Conservation (phyloP, 2,329 filamentous ascomycete genomes). For the Aspergillus brasiliensis region DNA sequence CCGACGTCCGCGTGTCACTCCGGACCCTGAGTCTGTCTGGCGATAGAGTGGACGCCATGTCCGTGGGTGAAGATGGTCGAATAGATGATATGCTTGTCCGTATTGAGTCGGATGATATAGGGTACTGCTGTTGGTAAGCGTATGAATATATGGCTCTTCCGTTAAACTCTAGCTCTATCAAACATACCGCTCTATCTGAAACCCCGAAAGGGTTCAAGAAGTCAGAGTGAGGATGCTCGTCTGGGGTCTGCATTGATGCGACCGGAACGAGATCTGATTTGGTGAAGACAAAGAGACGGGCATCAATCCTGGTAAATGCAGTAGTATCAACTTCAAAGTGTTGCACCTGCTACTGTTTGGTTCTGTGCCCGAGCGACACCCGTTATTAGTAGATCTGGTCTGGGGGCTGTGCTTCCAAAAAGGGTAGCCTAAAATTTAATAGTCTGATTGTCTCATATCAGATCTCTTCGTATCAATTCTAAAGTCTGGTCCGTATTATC, state of each 20-base stretch:
- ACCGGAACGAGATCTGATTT: slow-evolving; percentile 13
- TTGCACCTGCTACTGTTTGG: neutral
- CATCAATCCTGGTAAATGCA: neutral
- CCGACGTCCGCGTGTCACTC: slow-evolving; percentile 27
- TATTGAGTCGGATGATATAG: slow-evolving; percentile 6
- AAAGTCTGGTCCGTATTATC: neutral
- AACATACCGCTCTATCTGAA: slow-evolving; percentile 17
- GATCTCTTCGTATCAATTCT: neutral
- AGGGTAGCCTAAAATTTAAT: neutral
- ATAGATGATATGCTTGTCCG: slow-evolving; percentile 9
- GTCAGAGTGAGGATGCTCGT: slow-evolving; percentile 13
- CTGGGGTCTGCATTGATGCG: slow-evolving; percentile 21
- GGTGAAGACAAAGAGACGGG: neutral
- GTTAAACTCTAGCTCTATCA: neutral
- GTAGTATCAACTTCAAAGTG: neutral
- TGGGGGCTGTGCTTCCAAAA: neutral
- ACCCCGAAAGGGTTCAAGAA: slow-evolving; percentile 16
- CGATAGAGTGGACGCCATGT: slow-evolving; percentile 28
- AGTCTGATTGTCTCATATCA: neutral
- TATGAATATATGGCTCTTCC: slow-evolving; percentile 8
- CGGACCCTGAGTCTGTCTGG: slow-evolving; percentile 30
- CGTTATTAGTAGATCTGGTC: neutral
- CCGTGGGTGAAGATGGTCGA: slow-evolving; percentile 24
- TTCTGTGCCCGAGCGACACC: neutral
- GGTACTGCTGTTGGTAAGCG: slow-evolving; percentile 7